Evolutionary conservation across 129 eudicot species (phyloP).

Genomic region (Tagetes erecta): DNA sequence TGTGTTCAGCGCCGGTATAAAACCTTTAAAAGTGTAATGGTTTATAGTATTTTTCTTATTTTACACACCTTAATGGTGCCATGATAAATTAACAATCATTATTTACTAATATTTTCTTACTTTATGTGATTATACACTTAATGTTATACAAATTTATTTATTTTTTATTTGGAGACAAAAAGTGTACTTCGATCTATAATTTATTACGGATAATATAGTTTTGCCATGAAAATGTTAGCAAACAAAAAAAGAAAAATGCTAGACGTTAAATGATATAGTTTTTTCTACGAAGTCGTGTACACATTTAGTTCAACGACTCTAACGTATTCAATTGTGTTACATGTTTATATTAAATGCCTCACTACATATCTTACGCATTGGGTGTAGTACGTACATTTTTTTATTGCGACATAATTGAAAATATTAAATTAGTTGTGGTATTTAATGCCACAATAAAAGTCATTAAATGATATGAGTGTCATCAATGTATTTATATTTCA

Average conservation of each 20-base stretch:
- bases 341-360: conserved; percentile 35
- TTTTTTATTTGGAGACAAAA: no score
- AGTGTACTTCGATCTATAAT: neutral
- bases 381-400: conserved; percentile 33
- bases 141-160: no score
- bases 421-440: conserved; percentile 44
- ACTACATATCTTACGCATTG: conserved; percentile 39
- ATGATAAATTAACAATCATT: neutral
- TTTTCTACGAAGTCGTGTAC: conserved; percentile 17
- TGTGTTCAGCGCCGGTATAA: no score
- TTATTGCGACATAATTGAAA: conserved; percentile 35
- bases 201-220: neutral
- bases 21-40: no score
- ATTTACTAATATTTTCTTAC: neutral
- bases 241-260: neutral
- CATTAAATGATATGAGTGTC: conserved; percentile 45
- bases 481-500: conserved; percentile 40
- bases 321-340: conserved; percentile 33
- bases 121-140: no score
- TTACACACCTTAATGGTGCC: neutral
- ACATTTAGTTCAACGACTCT: conserved; percentile 20
- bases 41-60: no score
- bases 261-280: neutral
- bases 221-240: neutral
- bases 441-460: conserved; percentile 37